phyloP scores from a whole-genome alignment of 1,139 yeast species.

The Suhomyces terraborum region DNA sequence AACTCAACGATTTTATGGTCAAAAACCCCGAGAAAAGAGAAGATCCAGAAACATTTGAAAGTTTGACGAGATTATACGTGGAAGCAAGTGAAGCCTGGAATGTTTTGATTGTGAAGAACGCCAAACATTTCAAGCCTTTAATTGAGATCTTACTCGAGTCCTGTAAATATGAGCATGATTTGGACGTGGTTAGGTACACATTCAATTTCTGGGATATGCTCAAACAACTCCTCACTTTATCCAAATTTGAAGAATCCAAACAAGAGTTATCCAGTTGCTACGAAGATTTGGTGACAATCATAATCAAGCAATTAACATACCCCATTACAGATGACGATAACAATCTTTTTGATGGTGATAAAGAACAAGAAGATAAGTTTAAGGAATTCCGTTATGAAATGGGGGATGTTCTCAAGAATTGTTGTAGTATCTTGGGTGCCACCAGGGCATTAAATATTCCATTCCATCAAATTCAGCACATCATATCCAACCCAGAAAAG shows the following conservation, averaged over 20 bases:
- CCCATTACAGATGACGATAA: conserved; percentile 55
- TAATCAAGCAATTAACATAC: conserved; percentile 73
- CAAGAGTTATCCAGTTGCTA: conserved; percentile 61
- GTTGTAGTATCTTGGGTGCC: conserved; percentile 88
- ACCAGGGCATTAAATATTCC: conserved; percentile 65
- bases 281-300: conserved; percentile 62
- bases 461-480: conserved; percentile 50
- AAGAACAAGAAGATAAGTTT: conserved; percentile 89
- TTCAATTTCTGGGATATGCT: conserved; percentile 90
- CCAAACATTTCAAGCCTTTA: conserved; percentile 68
- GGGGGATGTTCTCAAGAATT: conserved; percentile 95
- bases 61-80: conserved; percentile 75
- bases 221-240: conserved; percentile 68
- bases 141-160: conserved; percentile 74
- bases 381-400: conserved; percentile 92
- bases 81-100: conserved; percentile 98
- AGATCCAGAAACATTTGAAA: conserved; percentile 72
- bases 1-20: conserved; percentile 52
- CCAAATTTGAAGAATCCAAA: conserved; percentile 64
- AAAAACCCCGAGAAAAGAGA: conserved; percentile 42
- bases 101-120: conserved; percentile 74
- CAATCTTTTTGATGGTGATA: conserved; percentile 57
- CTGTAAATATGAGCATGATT: conserved; percentile 66
- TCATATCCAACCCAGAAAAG: conserved; percentile 34
- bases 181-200: conserved; percentile 87